Evolutionary conservation across 129 eudicot species (phyloP).

Genomic region (sunflower (Helianthus annuus)): DNA sequence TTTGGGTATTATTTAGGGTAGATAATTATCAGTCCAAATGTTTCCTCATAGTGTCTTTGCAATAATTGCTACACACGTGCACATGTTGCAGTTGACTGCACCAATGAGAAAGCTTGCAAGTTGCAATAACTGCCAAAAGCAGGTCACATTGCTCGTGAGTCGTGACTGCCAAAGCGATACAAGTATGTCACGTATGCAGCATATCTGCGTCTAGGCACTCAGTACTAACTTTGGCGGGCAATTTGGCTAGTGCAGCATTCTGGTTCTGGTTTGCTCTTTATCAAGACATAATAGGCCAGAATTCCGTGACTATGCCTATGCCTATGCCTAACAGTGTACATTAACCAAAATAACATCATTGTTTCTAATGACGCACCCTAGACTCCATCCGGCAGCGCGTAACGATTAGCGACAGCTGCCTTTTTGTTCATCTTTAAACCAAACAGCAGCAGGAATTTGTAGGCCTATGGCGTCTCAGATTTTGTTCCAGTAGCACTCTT

Average conservation of each 20-base stretch:
- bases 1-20: too few relatives aligned
- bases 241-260: too few relatives aligned
- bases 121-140: slow-evolving; percentile 55
- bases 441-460: too few relatives aligned
- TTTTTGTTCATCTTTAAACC: too few relatives aligned
- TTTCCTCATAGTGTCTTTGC: slow-evolving; percentile 10
- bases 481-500: too few relatives aligned
- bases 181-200: slow-evolving; percentile 50
- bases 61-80: slow-evolving; percentile 58
- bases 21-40: too few relatives aligned
- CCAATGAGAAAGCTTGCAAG: slow-evolving; percentile 64
- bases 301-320: neutral
- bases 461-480: too few relatives aligned
- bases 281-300: too few relatives aligned
- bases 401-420: too few relatives aligned
- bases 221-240: slow-evolving; percentile 5
- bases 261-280: too few relatives aligned
- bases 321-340: neutral
- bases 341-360: neutral
- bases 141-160: slow-evolving; percentile 49
- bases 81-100: slow-evolving; percentile 57
- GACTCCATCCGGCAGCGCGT: too few relatives aligned
- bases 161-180: slow-evolving; percentile 34
- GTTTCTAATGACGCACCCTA: neutral
- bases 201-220: slow-evolving; percentile 48